Evolutionary conservation across 257 asterid species (phyloP), one percentile per base, ranked within the genome.

Genomic region (Cynanchum wilfordii): DNA sequence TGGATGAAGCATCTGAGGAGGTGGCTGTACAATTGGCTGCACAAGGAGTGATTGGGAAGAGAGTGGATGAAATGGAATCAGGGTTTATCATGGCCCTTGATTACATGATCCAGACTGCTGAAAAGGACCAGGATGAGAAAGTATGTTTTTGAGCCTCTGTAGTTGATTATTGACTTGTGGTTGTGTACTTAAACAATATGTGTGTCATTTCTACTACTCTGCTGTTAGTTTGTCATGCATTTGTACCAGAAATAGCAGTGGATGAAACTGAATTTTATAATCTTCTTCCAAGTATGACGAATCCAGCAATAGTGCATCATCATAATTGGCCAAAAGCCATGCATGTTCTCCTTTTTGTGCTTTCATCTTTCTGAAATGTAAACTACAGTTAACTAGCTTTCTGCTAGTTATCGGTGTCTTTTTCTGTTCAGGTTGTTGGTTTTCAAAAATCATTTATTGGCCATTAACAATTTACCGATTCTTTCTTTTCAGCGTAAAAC

Each of bases 11-110:
- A 70, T 85, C 89, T 17, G 97, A 91, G 85, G 93, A 91, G 74
- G 90, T 91, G 67, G 97, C 97, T 7, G 89, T 94, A 47, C 89
- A 91, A 67, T 82, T 94, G 83, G 95, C 93, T 77, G 99, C 97
- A 51, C 97, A 94, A 66, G 97, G 99, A 88, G 98, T 91, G 76
- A 91, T 94, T 77, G 98, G 98, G 79, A 91, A 91, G 88, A 87
- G 98, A 88, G 98, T 91, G 82, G 97, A 90, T 77, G 75, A 93
- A 85, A 93, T 93, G 98, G 98, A 93, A 82, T 71, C 97, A 1
- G 94, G 98, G 25, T 91, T 93, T 78, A 88, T 93, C 89, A 87
- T 91, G 96, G 96, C 96, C 72, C 96, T 89, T 73, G 97, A 94
- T 87, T 94, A 89, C 85, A 94, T 91, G 98, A 94, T 94, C 76